Base-by-base conservation (phyloP, 148 eudicot species). In the Polygonum maritimum region DNA sequence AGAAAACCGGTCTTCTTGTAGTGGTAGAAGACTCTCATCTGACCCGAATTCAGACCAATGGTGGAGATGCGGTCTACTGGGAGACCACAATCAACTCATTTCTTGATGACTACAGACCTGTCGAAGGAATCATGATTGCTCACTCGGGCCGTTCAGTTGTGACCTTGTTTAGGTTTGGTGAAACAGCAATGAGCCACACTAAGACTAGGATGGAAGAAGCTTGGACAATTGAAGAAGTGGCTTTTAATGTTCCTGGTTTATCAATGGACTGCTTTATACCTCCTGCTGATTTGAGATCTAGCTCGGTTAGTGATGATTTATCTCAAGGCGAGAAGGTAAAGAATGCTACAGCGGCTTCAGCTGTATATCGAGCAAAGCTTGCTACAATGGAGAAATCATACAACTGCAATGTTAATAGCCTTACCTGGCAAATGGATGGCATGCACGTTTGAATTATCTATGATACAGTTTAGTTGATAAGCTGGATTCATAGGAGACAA, bases 1-100 rank as follows among this genome's bases (percentile, higher is more conserved):
- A 86, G 48, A 89, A 82, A 79, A 85, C 92, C 0, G 92, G 92
- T 36, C 90, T 89, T 62, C 88, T 89, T 19, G 80, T 87, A 7
- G 88, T 84, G 58, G 8, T 89, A 58, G 92, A 89, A 76, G 92
- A 89, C 82, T 88, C 90, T 35, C 90, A 88, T 79, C 71, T 94
- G 80, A 94, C 98, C 67, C 97, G 97, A 40, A 89, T 94, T 73
- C 98, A 91, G 74, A 84, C 85, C 58, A 92, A 90, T 22, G 97
- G 93, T 8, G 93, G 97, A 15, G 98, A 94, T 57, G 97, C 97
- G 13, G 97, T 91, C 3, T 94, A 94, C 74, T 94, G 98, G 98
- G 98, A 94, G 79, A 93, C 96, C 33, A 93, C 98, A 31, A 91
- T 93, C 67, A 88, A 89, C 71, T 93, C 98, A 2, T 86, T 82